Percentiles rank a stretch among this genome's conserved stretches.
Conservation (phyloP, 192 early-diverging fungal genomes). For the Podila minutissima region DNA sequence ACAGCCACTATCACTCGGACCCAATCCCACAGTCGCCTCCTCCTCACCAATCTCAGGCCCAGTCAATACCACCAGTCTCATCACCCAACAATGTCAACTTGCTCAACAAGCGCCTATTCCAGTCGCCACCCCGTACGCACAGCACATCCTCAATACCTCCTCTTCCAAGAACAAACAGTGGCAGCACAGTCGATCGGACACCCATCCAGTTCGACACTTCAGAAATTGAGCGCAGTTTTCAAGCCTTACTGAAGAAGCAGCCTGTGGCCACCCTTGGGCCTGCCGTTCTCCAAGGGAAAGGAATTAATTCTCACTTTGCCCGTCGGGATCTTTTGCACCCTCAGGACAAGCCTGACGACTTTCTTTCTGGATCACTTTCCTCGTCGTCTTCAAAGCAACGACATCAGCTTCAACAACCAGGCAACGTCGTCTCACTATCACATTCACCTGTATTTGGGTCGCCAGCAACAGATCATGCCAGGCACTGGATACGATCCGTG, state of each 20-base stretch:
- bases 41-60: slow-evolving; percentile 1
- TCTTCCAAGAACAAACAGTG: slow-evolving; percentile 1
- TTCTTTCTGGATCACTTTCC: neutral
- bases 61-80: neutral
- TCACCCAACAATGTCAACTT: no score
- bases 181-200: neutral
- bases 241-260: slow-evolving; percentile 41
- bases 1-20: slow-evolving; percentile 22
- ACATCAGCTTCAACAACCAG: neutral
- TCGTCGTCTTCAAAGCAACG: neutral
- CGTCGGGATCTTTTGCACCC: slow-evolving; percentile 7
- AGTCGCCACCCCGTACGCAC: neutral
- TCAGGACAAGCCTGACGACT: slow-evolving; percentile 13
- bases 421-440: neutral
- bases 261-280: slow-evolving; percentile 23
- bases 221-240: slow-evolving; percentile 40
- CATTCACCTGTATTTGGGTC: slow-evolving; percentile 35
- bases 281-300: slow-evolving; percentile 12
- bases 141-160: neutral
- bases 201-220: slow-evolving; percentile 32
- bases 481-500: slow-evolving; percentile 26
- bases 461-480: slow-evolving; percentile 26
- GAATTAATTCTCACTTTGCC: neutral
- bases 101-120: neutral
- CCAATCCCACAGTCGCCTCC: slow-evolving; percentile 25